Conservation (phyloP, 768 basidiomycete species). For the Ephemerocybe angulata region DNA sequence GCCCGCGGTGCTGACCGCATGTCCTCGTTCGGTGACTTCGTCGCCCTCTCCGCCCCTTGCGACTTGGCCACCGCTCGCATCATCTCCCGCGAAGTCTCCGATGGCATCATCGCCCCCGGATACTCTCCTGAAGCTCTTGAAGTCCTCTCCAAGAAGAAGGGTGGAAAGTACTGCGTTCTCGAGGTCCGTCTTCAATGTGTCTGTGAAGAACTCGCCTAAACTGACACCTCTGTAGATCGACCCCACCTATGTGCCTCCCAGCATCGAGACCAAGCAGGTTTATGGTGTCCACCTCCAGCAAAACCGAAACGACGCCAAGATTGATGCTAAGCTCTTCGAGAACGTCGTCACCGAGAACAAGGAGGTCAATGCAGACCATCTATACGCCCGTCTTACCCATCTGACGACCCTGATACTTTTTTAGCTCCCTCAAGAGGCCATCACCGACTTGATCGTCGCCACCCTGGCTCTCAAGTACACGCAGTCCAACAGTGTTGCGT, state of each 20-base stretch:
- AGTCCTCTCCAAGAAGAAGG: conserved; percentile 92
- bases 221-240: conserved; percentile 63
- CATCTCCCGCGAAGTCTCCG: conserved; percentile 98
- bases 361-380: conserved; percentile 48
- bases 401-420: not conserved
- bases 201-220: not conserved
- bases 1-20: conserved; percentile 98
- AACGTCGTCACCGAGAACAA: conserved; percentile 90
- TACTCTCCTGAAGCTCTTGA: conserved; percentile 87
- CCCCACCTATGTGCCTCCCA: conserved; percentile 72
- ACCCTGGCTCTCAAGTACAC: conserved; percentile 98
- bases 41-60: conserved; percentile 89
- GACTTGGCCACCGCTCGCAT: conserved; percentile 94
- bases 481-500: conserved; percentile 98
- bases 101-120: conserved; percentile 96
- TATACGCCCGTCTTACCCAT: not conserved
- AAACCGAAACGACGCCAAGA: conserved; percentile 84
- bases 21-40: conserved; percentile 99
- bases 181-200: conserved; percentile 51
- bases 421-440: conserved; percentile 70
- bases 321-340: conserved; percentile 73
- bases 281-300: conserved; percentile 91
- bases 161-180: conserved; percentile 96
- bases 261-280: conserved; percentile 90
- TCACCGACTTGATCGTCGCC: conserved; percentile 93